These are phyloP conservation scores for Suillus lakei DNA, from an alignment of 768 basidiomycete genomes.

Conservation along the genomic window DNA sequence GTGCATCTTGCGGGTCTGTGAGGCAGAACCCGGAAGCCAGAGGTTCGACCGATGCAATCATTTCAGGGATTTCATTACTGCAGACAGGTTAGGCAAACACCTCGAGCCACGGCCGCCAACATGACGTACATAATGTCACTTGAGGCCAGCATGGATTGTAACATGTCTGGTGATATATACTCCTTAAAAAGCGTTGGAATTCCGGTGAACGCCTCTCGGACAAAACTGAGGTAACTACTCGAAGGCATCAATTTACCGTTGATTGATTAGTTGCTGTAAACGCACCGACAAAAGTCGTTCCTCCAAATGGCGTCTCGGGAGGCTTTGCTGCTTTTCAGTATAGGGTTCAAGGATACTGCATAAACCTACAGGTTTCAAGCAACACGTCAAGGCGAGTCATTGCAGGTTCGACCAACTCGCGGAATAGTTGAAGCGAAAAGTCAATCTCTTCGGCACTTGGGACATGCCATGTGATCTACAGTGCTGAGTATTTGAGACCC, in stretches of 20 bases:
- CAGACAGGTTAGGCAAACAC: conserved; percentile 2
- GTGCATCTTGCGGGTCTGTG: conserved; percentile 64
- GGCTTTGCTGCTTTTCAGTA: conserved; percentile 16
- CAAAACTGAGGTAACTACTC: conserved; percentile 65
- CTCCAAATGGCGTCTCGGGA: conserved; percentile 70
- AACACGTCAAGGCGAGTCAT: conserved; percentile 59
- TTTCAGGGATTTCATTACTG: conserved; percentile 78
- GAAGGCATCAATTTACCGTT: conserved; percentile 1
- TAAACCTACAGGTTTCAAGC: conserved; percentile 52
- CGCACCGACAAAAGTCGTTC: conserved; percentile 84
- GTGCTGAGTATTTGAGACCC: background rate
- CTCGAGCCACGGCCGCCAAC: background rate
- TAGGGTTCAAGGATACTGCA: conserved; percentile 1
- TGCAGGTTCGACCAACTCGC: conserved; percentile 67
- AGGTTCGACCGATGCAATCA: conserved; percentile 68
- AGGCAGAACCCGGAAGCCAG: conserved; percentile 72
- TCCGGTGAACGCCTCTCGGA: conserved; percentile 77
- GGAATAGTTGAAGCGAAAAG: conserved; percentile 74
- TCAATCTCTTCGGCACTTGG: conserved; percentile 73
- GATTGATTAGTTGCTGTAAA: conserved; percentile 12
- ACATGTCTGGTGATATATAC: conserved; percentile 52
- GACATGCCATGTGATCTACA: conserved; percentile 77
- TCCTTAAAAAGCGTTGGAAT: conserved; percentile 71
- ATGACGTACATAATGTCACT: conserved; percentile 70
- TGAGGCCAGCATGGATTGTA: conserved; percentile 46